phyloP scores from a whole-genome alignment of 768 basidiomycete genomes.

The Mycena rosella region DNA sequence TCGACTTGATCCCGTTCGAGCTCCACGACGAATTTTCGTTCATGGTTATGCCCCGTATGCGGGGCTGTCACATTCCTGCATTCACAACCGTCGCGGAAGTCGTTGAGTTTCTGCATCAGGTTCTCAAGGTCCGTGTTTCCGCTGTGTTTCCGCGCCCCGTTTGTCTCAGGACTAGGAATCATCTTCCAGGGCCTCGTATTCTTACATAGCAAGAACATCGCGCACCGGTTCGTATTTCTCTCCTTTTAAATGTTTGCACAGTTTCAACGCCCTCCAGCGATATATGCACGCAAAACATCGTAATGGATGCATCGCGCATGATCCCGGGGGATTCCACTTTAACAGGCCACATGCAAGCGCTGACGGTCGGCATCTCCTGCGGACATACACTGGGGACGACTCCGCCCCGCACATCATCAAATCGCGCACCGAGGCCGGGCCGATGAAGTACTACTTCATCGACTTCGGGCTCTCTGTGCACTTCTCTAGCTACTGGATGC shows the following conservation, averaged over 20 bases:
- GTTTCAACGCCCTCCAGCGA: background rate
- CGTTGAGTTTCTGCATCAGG: background rate
- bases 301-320: slow-evolving; percentile 1
- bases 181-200: background rate
- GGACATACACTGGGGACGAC: background rate
- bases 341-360: background rate
- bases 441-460: slow-evolving; percentile 1
- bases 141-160: too few species aligned
- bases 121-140: slow-evolving; percentile 6
- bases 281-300: background rate
- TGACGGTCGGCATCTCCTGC: background rate
- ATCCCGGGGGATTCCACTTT: slow-evolving; percentile 8
- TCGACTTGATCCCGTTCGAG: background rate
- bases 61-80: background rate
- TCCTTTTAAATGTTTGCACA: background rate
- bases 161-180: background rate
- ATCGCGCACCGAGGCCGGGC: background rate
- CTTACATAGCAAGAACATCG: background rate
- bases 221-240: background rate
- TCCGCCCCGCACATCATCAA: background rate
- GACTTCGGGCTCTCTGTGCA: slow-evolving; percentile 5
- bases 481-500: background rate
- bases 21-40: too few species aligned
- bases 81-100: background rate
- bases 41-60: background rate